Evolutionary conservation across 1,284 basidiomycete genomes (phyloP), one percentile per base, ranked within the genome.

Genomic region (Cryptococcus sp.): DNA sequence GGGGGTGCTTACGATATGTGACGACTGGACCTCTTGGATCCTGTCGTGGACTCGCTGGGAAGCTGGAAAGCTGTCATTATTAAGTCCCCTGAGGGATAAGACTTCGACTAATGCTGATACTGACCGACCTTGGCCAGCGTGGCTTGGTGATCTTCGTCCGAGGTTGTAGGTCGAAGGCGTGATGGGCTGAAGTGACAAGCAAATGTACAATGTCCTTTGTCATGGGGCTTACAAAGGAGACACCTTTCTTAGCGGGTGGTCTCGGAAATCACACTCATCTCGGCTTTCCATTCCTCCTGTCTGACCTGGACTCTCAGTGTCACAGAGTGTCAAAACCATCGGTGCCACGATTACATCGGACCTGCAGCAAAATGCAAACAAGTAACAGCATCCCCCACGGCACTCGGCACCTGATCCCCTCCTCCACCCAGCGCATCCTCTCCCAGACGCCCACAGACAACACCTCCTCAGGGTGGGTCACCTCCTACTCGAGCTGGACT

Each of bases 391-490:
- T 5, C 28, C 28, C 28, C 28, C 28, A 5, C 36, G 36, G 39
- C 21, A n/a, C 15, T 12, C 37, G 36, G 16, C 33, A 38, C 28
- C 4, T 33, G 5, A 33, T 33, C 48, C 2, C 37, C 39, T 23
- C 37, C 48, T 37, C 46, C 4, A 33, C 15, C 46, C 18, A 33
- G 20, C n/a, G 15, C 48, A 9, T 33, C 48, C 18, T 13, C 45
- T 46, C 45, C 11, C 35, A 16, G 21, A 35, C 45, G 28, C 49
- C 53, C 35, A 44, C 50, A 18, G 58, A 56, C 12, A 39, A 40
- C 24, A 49, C 59, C n/a, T 49, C 49, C 18, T 55, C 46, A 8
- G 60, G 53, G 39, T 61, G 56, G 56, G 51, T 61, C 35, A 61
- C 60, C 11, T 53, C 56, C 6, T 47, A 51, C 3, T 60, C 59